Conservation (phyloP, 2,329 filamentous ascomycete genomes). For the Xylariaceae sp. region DNA sequence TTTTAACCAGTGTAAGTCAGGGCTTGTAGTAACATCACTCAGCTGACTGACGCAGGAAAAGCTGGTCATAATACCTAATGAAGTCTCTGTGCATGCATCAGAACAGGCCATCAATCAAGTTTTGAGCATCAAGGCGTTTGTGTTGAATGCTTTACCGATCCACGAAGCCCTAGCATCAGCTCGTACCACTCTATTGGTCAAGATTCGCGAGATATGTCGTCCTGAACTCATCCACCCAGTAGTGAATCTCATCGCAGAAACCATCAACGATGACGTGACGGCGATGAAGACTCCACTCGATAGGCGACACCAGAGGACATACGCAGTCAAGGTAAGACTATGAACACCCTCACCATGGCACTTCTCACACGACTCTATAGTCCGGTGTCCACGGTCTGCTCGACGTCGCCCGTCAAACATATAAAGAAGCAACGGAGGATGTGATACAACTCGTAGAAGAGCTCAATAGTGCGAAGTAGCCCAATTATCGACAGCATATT, state of each 20-base stretch:
- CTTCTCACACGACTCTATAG: conserved; percentile 33
- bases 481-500: too few species aligned
- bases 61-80: conserved; percentile 72
- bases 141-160: conserved; percentile 63
- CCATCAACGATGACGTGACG: conserved; percentile 76
- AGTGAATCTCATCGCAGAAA: conserved; percentile 59
- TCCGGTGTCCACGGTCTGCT: conserved; percentile 80
- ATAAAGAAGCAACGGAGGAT: conserved; percentile 82
- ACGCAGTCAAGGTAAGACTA: conserved; percentile 69
- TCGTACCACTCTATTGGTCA: conserved; percentile 58
- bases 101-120: conserved; percentile 85
- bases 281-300: conserved; percentile 79
- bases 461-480: conserved; percentile 51
- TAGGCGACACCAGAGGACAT: conserved; percentile 82
- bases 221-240: conserved; percentile 58
- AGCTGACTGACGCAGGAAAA: conserved; percentile 29
- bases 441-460: conserved; percentile 66
- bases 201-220: conserved; percentile 66
- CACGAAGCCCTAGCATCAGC: conserved; percentile 64
- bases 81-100: conserved; percentile 60
- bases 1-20: conserved; percentile 62
- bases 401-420: conserved; percentile 83
- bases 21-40: background rate
- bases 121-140: conserved; percentile 79
- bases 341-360: background rate